Evolutionary conservation across 805 yeast species (phyloP).

Genomic region (Naumovozyma dairenensis): DNA sequence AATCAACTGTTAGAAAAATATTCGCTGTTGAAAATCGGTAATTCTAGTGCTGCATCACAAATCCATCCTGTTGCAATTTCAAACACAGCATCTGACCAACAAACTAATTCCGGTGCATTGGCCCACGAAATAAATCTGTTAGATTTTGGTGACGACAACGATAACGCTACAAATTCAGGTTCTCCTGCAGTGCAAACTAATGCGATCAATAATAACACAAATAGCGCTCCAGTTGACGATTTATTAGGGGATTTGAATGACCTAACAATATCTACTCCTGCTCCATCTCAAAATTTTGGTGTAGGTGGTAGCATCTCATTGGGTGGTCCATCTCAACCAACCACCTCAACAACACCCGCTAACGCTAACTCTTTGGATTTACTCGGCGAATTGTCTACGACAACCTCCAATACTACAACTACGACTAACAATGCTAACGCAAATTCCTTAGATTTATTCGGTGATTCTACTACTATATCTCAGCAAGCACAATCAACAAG

Average conservation of each 20-base stretch:
- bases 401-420: neutral
- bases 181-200: conserved; percentile 11
- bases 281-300: conserved; percentile 14
- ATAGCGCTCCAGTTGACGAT: conserved; percentile 44
- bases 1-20: conserved; percentile 60
- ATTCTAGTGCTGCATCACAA: conserved; percentile 42
- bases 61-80: conserved; percentile 34
- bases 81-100: conserved; percentile 15
- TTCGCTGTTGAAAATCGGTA: conserved; percentile 49
- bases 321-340: conserved; percentile 20
- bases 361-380: neutral
- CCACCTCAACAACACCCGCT: conserved; percentile 1
- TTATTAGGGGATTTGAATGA: conserved; percentile 62
- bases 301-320: conserved; percentile 31
- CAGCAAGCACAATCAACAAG: conserved; percentile 10
- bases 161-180: conserved; percentile 8
- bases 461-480: conserved; percentile 4
- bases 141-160: conserved; percentile 59
- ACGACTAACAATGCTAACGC: too few relatives aligned
- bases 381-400: neutral
- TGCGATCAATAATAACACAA: conserved; percentile 7
- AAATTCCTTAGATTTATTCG: conserved; percentile 10
- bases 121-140: conserved; percentile 47
- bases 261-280: conserved; percentile 41
- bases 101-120: conserved; percentile 30